These are phyloP conservation scores for Pichia thaimueangensis DNA, from an alignment of 805 yeast genomes.

Conservation along the genomic window DNA sequence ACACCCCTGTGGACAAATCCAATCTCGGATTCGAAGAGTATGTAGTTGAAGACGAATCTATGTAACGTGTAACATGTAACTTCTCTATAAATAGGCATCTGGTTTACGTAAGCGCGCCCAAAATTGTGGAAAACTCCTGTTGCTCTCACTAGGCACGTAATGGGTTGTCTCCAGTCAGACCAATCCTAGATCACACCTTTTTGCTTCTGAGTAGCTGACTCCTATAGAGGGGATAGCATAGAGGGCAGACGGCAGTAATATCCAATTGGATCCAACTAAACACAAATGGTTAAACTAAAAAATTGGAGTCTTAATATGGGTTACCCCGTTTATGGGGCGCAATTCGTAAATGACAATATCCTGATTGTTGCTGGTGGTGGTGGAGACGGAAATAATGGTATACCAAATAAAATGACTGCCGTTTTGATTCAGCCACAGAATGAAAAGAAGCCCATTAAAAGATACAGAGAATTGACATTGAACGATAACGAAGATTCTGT, in stretches of 20 bases:
- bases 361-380: conserved; percentile 89
- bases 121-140: too few relatives aligned
- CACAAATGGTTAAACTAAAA: conserved; percentile 23
- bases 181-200: too few relatives aligned
- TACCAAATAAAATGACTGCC: conserved; percentile 75
- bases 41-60: conserved; percentile 19
- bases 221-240: too few relatives aligned
- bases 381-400: conserved; percentile 87
- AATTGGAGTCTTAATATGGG: conserved; percentile 34
- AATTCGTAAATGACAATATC: conserved; percentile 54
- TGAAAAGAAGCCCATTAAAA: conserved; percentile 42
- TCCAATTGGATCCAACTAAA: background rate
- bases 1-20: background rate
- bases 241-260: background rate
- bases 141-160: too few relatives aligned
- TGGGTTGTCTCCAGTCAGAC: too few relatives aligned
- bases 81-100: too few relatives aligned
- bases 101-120: too few relatives aligned
- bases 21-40: conserved; percentile 24
- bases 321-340: conserved; percentile 78
- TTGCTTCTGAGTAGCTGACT: too few relatives aligned
- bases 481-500: conserved; percentile 78
- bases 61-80: too few relatives aligned
- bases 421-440: conserved; percentile 50
- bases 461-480: conserved; percentile 50